Percentiles rank a stretch among this genome's conserved stretches.
phyloP scores from a whole-genome alignment of 75 land plant species.

The Pinus tabuliformis region DNA sequence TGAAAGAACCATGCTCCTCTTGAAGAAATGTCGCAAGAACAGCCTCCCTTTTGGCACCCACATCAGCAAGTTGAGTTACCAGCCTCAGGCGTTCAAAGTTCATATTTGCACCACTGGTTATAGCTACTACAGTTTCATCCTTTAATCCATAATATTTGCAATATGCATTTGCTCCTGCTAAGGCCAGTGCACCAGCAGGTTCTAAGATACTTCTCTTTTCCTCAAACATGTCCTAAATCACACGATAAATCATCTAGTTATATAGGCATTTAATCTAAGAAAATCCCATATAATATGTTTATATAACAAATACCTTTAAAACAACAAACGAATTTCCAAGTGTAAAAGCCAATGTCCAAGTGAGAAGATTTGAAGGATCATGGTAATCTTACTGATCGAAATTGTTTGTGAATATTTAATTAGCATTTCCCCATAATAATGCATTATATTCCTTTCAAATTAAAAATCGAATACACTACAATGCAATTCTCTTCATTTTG shows the following conservation, averaged over 20 bases:
- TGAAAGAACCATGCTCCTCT: constrained; percentile 45
- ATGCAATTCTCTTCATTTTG: too few species aligned
- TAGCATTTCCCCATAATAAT: neutral
- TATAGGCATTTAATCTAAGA: neutral
- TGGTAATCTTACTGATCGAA: neutral
- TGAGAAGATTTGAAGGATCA: neutral
- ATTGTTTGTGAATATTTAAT: neutral
- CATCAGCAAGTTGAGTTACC: constrained; percentile 59
- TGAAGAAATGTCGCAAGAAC: constrained; percentile 55
- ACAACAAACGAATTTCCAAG: neutral
- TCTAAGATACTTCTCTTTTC: constrained; percentile 59
- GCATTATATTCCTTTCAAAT: too few species aligned
- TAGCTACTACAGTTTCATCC: constrained; percentile 42
- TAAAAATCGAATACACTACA: too few species aligned
- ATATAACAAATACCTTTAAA: neutral
- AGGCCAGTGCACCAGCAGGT: constrained; percentile 57
- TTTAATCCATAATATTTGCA: constrained; percentile 50
- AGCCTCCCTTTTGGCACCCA: constrained; percentile 54
- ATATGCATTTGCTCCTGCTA: constrained; percentile 60
- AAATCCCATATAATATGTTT: neutral
- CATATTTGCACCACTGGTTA: constrained; percentile 66
- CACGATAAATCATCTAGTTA: neutral
- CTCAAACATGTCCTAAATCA: constrained; percentile 54
- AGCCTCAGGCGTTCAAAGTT: constrained; percentile 54
- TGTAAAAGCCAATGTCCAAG: neutral